Conservation (phyloP, 2,329 filamentous ascomycete species). For the Cladobotryum mycophilum region DNA sequence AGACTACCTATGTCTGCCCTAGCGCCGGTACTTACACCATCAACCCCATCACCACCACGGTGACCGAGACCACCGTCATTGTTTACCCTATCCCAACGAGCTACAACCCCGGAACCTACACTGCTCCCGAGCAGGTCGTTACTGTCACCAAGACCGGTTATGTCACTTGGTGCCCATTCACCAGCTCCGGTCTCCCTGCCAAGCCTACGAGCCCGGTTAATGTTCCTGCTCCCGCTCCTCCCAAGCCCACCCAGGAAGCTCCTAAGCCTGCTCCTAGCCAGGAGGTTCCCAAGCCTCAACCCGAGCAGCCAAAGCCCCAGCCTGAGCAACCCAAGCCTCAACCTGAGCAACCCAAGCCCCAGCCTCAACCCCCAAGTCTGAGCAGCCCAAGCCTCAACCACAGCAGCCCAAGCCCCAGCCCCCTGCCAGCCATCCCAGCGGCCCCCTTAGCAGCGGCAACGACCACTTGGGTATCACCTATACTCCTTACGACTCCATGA, state of each 20-base stretch:
- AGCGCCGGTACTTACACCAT: constrained; percentile 70
- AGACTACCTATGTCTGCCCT: constrained; percentile 68
- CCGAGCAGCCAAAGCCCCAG: background rate
- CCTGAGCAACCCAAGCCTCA: too few species aligned
- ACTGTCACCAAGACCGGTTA: constrained; percentile 63
- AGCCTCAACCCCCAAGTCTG: too few species aligned
- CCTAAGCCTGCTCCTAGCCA: too few species aligned
- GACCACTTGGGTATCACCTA: constrained; percentile 72
- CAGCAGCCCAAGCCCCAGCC: constrained; percentile 16
- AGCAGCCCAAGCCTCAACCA: too few species aligned
- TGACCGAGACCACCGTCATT: constrained; percentile 48
- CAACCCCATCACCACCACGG: constrained; percentile 57
- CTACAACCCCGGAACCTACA: constrained; percentile 67
- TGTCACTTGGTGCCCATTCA: constrained; percentile 66
- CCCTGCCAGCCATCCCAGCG: constrained; percentile 19
- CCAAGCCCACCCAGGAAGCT: constrained; percentile 11
- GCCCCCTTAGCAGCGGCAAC: constrained; percentile 35
- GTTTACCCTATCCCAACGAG: constrained; percentile 61
- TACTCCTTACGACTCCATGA: constrained; percentile 59
- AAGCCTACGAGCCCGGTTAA: constrained; percentile 17
- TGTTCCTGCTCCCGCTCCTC: constrained; percentile 14
- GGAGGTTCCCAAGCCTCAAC: background rate
- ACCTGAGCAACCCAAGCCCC: too few species aligned
- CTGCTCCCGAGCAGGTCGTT: constrained; percentile 57
- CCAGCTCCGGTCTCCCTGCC: constrained; percentile 32